Evolutionary conservation across 805 yeast species (phyloP).

Genomic region (Wilhelminamyces savonicus): DNA sequence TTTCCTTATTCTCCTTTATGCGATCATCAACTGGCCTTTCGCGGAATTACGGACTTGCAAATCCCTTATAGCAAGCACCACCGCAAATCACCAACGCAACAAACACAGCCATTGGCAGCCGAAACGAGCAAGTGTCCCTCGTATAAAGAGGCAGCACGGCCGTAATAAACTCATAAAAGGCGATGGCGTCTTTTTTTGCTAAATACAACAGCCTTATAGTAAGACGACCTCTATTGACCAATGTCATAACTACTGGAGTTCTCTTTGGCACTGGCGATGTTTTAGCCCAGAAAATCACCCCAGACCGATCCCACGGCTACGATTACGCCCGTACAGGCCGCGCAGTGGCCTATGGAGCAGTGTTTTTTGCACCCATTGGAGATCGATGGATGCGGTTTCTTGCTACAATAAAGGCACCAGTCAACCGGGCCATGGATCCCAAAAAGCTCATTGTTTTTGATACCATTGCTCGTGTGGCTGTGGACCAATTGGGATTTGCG

Average conservation of each 20-base stretch:
- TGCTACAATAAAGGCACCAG: slow-evolving; percentile 34
- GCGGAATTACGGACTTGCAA: too few species aligned
- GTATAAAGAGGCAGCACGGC: too few species aligned
- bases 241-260: slow-evolving; percentile 43
- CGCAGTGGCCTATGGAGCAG: slow-evolving; percentile 64
- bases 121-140: too few species aligned
- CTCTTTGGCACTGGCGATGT: slow-evolving; percentile 72
- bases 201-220: slow-evolving; percentile 18
- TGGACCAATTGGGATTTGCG: slow-evolving; percentile 73
- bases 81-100: too few species aligned
- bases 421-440: background rate
- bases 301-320: slow-evolving; percentile 20
- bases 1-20: too few species aligned
- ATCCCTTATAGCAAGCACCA: too few species aligned
- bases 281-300: slow-evolving; percentile 57
- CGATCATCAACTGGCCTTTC: too few species aligned
- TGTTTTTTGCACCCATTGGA: slow-evolving; percentile 72
- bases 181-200: slow-evolving; percentile 10
- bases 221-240: slow-evolving; percentile 38
- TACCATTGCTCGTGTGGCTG: slow-evolving; percentile 42
- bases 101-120: too few species aligned
- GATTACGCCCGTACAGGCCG: slow-evolving; percentile 55
- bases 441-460: slow-evolving; percentile 4
- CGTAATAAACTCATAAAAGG: too few species aligned
- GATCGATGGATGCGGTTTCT: slow-evolving; percentile 62